Percentiles rank a stretch among this genome's conserved stretches.
phyloP scores from a whole-genome alignment of 768 basidiomycete genomes.

The Tylopilus balloui region DNA sequence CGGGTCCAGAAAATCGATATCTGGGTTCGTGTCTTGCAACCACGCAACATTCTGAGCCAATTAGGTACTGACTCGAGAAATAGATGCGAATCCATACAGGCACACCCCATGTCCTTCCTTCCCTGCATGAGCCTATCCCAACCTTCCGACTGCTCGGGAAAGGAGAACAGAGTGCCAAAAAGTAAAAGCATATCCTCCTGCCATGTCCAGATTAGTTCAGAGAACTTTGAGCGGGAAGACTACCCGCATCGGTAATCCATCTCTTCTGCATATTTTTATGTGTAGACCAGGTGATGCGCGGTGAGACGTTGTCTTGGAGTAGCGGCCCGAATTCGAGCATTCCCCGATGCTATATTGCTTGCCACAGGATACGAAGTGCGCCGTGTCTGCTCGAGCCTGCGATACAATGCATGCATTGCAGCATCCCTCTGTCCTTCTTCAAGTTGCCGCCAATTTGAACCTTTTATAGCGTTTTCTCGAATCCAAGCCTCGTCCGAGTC shows the following conservation, averaged over 20 bases:
- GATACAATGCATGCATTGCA: neutral
- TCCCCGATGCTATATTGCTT: neutral
- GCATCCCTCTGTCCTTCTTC: neutral
- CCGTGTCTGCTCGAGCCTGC: neutral
- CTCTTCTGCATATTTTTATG: neutral
- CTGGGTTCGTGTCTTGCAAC: neutral
- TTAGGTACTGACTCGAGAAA: neutral
- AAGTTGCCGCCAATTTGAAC: neutral
- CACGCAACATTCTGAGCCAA: constrained; percentile 1
- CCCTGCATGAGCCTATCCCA: neutral
- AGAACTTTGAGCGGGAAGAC: neutral
- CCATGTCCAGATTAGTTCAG: neutral
- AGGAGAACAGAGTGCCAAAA: neutral
- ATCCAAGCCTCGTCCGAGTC: constrained; percentile 3
- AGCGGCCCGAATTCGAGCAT: neutral
- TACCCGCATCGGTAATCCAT: neutral
- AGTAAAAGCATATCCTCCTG: neutral
- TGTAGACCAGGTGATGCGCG: neutral
- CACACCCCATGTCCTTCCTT: neutral
- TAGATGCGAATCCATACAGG: neutral
- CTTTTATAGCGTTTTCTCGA: neutral
- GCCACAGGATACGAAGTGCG: neutral
- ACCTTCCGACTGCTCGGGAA: neutral
- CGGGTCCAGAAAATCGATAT: neutral
- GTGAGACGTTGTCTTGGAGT: neutral